Evolutionary conservation across 2,329 filamentous ascomycete species (phyloP), one percentile per base, ranked within the genome.

Genomic region (Phaeophleospora eucalypticola): DNA sequence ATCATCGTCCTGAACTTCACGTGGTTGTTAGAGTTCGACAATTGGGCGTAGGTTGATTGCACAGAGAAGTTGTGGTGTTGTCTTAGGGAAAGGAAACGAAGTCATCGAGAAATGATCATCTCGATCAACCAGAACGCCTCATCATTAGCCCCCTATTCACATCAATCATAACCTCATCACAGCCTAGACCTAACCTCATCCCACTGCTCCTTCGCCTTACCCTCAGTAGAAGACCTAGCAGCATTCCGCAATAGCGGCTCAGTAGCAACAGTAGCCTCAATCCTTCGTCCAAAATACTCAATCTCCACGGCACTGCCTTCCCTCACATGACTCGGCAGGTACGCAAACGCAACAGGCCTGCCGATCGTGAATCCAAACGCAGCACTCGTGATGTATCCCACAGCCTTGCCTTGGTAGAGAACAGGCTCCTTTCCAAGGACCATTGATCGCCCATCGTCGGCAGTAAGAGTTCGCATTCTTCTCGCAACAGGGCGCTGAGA

Each of bases 361-460:
- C 77, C 64, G 8, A 83, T 59, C 0, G 76, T 79, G 56, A 79
- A 83, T 0, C 77, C 81, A 56, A 82, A 84, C 0, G 76, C 79
- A 1, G 80, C 75, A 42, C 72, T 83, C 2, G 79, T 82, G 19
- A 84, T 69, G 51, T 84, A 84, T 0, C 81, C 80, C 1, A 68
- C 68, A 0, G 72, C 53, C 44, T 71, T 63, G 7, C 71, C 73
- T 2, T 72, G 59, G 12, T 70, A 53, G 45, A 75, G 82, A 0
- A 84, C 78, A 0, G 81, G 81, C 58, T 84, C 81, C 57, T 83
- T 83, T 4, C 80, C 80, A 1, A 84, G 62, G 0, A 82, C 71
- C 52, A 83, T 68, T 0, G 79, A 82, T 3, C 60, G 63, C 0
- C 77, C 75, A 49, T 84, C 79, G 34, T 82, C 71, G 21, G 83